These are phyloP conservation scores for Plicaturopsis crispa DNA, from an alignment of 768 basidiomycete species.

Conservation along the genomic window DNA sequence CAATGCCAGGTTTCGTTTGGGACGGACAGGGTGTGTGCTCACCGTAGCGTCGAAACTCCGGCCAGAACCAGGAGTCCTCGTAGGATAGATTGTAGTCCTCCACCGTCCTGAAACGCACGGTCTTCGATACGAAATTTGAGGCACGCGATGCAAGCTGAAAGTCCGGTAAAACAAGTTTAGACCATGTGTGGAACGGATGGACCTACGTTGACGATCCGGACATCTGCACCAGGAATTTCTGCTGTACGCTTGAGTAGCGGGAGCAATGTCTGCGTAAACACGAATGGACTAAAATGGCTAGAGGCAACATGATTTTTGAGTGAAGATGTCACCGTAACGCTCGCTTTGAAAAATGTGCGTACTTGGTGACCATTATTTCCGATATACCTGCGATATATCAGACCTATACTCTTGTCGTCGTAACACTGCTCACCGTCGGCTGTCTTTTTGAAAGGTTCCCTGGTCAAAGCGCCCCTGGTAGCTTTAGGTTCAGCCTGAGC, in stretches of 20 bases:
- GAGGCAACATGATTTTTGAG: background rate
- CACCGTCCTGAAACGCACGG: background rate
- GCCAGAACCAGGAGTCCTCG: background rate
- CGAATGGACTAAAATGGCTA: constrained; percentile 48
- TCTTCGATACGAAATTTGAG: constrained; percentile 4
- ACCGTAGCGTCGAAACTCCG: background rate
- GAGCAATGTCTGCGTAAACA: constrained; percentile 46
- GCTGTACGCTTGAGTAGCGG: constrained; percentile 47
- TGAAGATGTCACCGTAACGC: background rate
- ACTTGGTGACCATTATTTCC: constrained; percentile 36
- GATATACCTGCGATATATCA: constrained; percentile 25
- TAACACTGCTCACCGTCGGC: background rate
- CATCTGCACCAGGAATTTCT: constrained; percentile 38
- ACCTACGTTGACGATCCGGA: constrained; percentile 51
- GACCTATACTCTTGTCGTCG: constrained; percentile 4
- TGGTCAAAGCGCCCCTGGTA: no score
- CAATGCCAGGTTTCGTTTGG: background rate
- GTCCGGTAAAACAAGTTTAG: background rate
- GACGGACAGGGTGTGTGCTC: background rate
- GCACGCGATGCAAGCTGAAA: background rate
- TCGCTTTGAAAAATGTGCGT: background rate
- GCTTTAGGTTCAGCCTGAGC: no score
- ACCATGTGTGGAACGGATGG: background rate
- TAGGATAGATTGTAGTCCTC: background rate
- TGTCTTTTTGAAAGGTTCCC: background rate